phyloP scores from a whole-genome alignment of 2,329 filamentous ascomycete genomes.

The Aspergillus transmontanensis region DNA sequence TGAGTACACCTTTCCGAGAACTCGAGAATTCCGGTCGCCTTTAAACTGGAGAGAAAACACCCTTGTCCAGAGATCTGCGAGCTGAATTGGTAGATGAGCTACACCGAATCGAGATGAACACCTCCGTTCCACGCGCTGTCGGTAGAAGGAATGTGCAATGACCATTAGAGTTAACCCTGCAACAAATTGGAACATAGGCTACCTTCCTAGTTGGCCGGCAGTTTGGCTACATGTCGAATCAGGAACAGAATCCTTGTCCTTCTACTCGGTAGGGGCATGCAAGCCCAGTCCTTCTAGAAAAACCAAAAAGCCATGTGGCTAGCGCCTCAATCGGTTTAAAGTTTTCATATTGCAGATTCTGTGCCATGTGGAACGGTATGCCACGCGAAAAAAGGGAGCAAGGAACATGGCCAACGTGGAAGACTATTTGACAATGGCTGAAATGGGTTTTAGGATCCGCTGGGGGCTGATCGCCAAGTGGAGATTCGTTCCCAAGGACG shows the following conservation, averaged over 20 bases:
- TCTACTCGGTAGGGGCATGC: not conserved
- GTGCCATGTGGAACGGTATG: not conserved
- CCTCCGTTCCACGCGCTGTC: not conserved
- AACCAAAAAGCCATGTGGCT: not conserved
- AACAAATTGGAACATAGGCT: not conserved
- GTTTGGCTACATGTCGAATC: not conserved
- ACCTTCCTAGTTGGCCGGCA: not conserved
- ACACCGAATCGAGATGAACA: not conserved
- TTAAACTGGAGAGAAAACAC: not conserved
- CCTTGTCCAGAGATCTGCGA: not conserved
- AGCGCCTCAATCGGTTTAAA: not conserved
- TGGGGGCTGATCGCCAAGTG: not conserved
- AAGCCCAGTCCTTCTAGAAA: not conserved
- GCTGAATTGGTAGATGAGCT: not conserved
- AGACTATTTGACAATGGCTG: conserved; percentile 1
- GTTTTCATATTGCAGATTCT: not conserved
- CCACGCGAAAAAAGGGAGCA: not conserved
- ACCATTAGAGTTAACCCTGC: not conserved
- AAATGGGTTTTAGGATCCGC: not conserved
- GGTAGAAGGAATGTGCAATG: no score
- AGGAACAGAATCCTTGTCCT: not conserved
- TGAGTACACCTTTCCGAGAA: not conserved
- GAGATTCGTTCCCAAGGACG: not conserved
- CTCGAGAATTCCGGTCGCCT: not conserved
- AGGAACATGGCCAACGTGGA: conserved; percentile 2